phyloP scores from a whole-genome alignment of 257 asterid species.

The Primulina tabacum region DNA sequence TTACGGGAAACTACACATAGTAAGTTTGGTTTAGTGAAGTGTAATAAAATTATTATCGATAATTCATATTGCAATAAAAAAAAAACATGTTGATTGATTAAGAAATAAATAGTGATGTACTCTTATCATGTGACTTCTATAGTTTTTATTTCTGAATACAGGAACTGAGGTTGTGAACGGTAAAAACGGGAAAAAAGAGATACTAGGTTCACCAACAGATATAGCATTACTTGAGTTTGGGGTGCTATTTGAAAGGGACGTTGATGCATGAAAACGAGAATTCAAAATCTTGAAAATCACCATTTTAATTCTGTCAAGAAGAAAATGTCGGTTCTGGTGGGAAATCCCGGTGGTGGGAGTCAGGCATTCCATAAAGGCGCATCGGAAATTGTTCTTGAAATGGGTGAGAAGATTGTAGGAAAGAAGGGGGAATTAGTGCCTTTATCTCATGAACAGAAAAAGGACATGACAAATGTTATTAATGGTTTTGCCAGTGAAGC shows the following conservation, averaged over 20 bases:
- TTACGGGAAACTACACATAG: too few species aligned
- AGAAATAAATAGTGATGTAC: too few species aligned
- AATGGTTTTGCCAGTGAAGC: conserved; percentile 58
- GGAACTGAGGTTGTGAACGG: conserved; percentile 61
- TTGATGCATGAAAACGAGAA: conserved; percentile 28
- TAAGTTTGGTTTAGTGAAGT: too few species aligned
- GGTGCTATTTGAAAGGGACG: conserved; percentile 38
- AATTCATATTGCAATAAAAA: too few species aligned
- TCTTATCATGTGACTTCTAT: too few species aligned
- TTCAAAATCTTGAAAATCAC: conserved; percentile 44
- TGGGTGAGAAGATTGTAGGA: conserved; percentile 52
- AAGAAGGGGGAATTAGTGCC: conserved; percentile 47
- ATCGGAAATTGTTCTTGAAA: conserved; percentile 53
- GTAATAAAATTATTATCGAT: too few species aligned
- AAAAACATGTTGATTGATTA: too few species aligned
- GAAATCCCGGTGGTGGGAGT: conserved; percentile 35
- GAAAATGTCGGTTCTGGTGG: conserved; percentile 69
- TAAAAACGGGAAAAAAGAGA: conserved; percentile 49
- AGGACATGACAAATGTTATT: conserved; percentile 37
- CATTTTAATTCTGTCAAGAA: conserved; percentile 77
- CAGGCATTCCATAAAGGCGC: conserved; percentile 72
- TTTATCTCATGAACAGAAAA: conserved; percentile 48
- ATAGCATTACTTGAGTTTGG: conserved; percentile 67
- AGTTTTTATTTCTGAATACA: conserved; percentile 53
- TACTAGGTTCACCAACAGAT: conserved; percentile 83